These are phyloP conservation scores for Blakeslea trispora DNA, from an alignment of 371 early-diverging fungal genomes.

Conservation along the genomic window DNA sequence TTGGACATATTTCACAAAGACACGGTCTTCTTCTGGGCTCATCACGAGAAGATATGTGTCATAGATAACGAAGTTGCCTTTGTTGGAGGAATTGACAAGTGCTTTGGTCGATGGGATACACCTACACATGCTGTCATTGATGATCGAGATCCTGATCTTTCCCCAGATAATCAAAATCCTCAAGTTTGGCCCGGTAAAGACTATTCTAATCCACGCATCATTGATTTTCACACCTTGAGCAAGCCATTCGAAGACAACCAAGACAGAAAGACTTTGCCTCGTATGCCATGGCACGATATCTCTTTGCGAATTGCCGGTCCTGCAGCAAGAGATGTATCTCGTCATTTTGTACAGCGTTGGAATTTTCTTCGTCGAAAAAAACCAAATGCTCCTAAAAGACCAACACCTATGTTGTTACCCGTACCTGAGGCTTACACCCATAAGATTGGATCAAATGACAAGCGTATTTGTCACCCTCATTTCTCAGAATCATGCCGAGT, in stretches of 20 bases:
- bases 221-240: slow-evolving; percentile 77
- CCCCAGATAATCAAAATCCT: slow-evolving; percentile 14
- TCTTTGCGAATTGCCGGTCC: slow-evolving; percentile 58
- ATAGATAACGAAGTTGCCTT: slow-evolving; percentile 82
- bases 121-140: slow-evolving; percentile 73
- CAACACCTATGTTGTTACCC: slow-evolving; percentile 70
- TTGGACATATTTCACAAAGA: slow-evolving; percentile 49
- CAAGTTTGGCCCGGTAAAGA: slow-evolving; percentile 81
- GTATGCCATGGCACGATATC: slow-evolving; percentile 97
- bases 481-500: slow-evolving; percentile 51
- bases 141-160: slow-evolving; percentile 52
- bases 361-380: slow-evolving; percentile 74
- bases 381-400: slow-evolving; percentile 40
- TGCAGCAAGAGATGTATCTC: slow-evolving; percentile 76
- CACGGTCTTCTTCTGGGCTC: slow-evolving; percentile 81
- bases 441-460: slow-evolving; percentile 7
- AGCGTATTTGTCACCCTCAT: slow-evolving; percentile 23
- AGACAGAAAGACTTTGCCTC: slow-evolving; percentile 47
- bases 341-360: slow-evolving; percentile 92
- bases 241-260: slow-evolving; percentile 39
- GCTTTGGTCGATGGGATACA: slow-evolving; percentile 85
- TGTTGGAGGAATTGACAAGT: slow-evolving; percentile 88
- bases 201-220: slow-evolving; percentile 85
- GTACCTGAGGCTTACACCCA: slow-evolving; percentile 58
- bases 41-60: slow-evolving; percentile 76